Conservation (phyloP, 441 rosid genomes). For the Sinapis alba region DNA sequence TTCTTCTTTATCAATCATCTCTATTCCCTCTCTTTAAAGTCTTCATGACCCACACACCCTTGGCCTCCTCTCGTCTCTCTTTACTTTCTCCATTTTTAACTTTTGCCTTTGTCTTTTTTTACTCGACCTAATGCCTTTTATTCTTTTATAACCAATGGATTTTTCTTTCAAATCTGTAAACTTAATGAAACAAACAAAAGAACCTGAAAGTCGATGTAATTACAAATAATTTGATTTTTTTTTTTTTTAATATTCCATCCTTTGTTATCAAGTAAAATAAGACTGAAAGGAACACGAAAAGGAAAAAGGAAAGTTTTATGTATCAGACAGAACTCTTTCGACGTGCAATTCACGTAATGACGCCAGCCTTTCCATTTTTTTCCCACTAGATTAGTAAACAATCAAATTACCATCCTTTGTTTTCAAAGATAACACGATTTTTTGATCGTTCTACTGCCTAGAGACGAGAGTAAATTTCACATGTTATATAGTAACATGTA, state of each 20-base stretch:
- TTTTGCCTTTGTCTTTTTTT: conserved; percentile 37
- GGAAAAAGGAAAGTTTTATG: not conserved
- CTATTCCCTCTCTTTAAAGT: conserved; percentile 31
- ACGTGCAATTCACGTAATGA: not conserved
- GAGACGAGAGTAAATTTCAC: conserved; percentile 9
- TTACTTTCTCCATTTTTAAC: conserved; percentile 25
- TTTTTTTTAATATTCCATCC: not conserved
- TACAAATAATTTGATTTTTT: not conserved
- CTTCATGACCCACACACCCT: conserved; percentile 26
- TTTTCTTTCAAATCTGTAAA: not conserved
- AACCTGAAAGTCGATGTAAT: not conserved
- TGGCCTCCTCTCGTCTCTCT: conserved; percentile 7
- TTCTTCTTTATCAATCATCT: conserved; percentile 29
- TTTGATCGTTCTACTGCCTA: not conserved
- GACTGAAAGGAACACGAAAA: not conserved
- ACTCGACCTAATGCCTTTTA: conserved; percentile 28
- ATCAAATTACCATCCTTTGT: not conserved
- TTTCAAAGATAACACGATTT: not conserved
- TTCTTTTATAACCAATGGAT: not conserved
- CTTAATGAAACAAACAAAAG: not conserved
- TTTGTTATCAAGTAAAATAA: not conserved
- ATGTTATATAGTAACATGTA: conserved; percentile 8
- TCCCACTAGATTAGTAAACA: not conserved
- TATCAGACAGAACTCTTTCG: not conserved
- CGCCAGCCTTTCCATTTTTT: not conserved